These are phyloP conservation scores for Craspedostauros australis DNA, from an alignment of 108 stramenopile genomes.

Conservation along the genomic window DNA sequence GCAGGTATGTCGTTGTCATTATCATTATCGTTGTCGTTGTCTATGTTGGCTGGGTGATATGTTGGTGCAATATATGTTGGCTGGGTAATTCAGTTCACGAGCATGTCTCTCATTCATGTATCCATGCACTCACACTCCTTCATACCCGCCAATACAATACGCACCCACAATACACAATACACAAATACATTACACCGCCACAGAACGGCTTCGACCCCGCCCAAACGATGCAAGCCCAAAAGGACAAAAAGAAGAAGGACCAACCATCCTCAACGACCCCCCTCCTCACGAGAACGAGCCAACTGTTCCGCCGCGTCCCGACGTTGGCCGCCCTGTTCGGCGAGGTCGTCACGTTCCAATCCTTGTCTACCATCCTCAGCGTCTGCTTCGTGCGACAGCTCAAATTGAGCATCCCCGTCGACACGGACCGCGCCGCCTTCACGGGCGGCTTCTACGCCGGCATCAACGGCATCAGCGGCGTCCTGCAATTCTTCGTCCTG, in stretches of 20 bases:
- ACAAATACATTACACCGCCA: no score
- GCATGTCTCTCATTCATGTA: no score
- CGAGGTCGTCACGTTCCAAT: conserved; percentile 78
- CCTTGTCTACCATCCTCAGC: conserved; percentile 69
- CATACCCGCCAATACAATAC: no score
- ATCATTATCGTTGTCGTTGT: no score
- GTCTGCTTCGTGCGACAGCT: conserved; percentile 64
- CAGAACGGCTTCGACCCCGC: not conserved
- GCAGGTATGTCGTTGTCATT: conserved; percentile 22
- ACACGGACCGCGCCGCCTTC: conserved; percentile 64
- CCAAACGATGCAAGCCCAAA: not conserved
- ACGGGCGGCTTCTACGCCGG: conserved; percentile 73
- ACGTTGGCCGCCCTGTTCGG: conserved; percentile 72
- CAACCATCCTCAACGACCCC: conserved; percentile 10
- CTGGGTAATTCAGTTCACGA: no score
- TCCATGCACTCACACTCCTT: no score
- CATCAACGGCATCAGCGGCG: conserved; percentile 48
- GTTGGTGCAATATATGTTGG: no score
- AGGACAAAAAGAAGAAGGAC: conserved; percentile 2
- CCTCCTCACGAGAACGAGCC: conserved; percentile 38
- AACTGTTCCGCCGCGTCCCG: conserved; percentile 68
- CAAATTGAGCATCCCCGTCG: conserved; percentile 47
- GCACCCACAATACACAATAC: no score
- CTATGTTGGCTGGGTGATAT: no score
- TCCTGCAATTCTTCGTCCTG: conserved; percentile 68